A percentile compares a stretch with the other conserved stretches of the same genome.
Conservation (phyloP, 805 yeast genomes). For the Metschnikowia baotianmanensis region DNA sequence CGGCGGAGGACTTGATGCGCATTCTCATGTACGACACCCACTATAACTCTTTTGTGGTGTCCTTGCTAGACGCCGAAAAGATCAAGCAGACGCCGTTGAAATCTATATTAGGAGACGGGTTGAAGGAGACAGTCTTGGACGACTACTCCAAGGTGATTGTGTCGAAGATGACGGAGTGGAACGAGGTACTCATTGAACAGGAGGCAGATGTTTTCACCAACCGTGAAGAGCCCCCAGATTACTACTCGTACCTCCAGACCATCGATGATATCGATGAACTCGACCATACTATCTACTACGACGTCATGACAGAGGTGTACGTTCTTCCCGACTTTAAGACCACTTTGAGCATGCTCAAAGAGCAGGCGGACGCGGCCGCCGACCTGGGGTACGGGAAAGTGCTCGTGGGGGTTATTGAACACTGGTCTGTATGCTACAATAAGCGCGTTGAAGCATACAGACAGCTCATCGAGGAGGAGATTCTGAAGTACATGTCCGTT, state of each 20-base stretch:
- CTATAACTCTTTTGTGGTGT: slow-evolving; percentile 43
- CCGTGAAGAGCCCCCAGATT: slow-evolving; percentile 72
- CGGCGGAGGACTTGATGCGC: slow-evolving; percentile 69
- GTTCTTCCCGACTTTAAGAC: slow-evolving; percentile 78
- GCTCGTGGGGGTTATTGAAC: slow-evolving; percentile 71
- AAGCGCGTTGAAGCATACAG: slow-evolving; percentile 65
- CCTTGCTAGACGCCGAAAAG: slow-evolving; percentile 31
- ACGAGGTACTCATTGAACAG: slow-evolving; percentile 59
- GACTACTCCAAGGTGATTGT: slow-evolving; percentile 76
- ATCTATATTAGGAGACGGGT: slow-evolving; percentile 66
- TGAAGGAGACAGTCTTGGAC: slow-evolving; percentile 67
- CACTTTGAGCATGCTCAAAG: slow-evolving; percentile 79
- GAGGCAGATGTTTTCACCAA: slow-evolving; percentile 63
- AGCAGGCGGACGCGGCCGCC: slow-evolving; percentile 85
- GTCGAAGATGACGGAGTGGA: slow-evolving; percentile 82
- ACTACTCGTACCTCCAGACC: slow-evolving; percentile 53
- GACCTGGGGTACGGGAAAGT: slow-evolving; percentile 80
- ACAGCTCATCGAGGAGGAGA: slow-evolving; percentile 46
- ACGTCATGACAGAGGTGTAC: slow-evolving; percentile 44
- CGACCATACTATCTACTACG: slow-evolving; percentile 32
- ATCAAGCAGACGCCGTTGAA: slow-evolving; percentile 40
- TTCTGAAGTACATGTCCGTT: slow-evolving; percentile 40
- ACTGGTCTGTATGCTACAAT: slow-evolving; percentile 60
- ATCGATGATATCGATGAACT: slow-evolving; percentile 39
- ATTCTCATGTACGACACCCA: slow-evolving; percentile 76